Conservation (phyloP, 257 asterid species). For the Ophiorrhiza pumila region DNA sequence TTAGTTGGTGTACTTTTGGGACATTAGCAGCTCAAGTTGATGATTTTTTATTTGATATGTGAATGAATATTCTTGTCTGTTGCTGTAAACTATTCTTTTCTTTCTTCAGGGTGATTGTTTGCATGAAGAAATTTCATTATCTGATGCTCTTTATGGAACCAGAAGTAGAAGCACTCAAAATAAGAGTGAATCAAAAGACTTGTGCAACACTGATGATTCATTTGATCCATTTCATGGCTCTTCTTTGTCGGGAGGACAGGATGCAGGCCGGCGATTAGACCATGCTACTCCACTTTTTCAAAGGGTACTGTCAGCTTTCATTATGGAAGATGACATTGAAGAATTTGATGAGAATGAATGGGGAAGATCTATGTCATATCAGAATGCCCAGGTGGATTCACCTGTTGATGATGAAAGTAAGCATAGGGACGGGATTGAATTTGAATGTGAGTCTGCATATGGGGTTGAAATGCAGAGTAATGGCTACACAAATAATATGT, state of each 20-base stretch:
- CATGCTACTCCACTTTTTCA: constrained; percentile 70
- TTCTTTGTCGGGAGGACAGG: constrained; percentile 38
- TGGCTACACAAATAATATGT: constrained; percentile 44
- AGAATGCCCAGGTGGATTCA: constrained; percentile 33
- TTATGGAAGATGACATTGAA: constrained; percentile 73
- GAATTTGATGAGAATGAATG: constrained; percentile 70
- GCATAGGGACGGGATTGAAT: constrained; percentile 41
- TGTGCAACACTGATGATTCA: constrained; percentile 37
- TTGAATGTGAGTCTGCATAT: constrained; percentile 45
- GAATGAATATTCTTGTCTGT: background rate
- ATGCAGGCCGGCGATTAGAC: constrained; percentile 39
- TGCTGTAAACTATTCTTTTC: constrained; percentile 14
- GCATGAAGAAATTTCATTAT: constrained; percentile 39
- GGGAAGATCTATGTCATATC: constrained; percentile 33
- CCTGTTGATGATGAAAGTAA: constrained; percentile 43
- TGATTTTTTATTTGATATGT: background rate
- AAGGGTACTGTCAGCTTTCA: constrained; percentile 86
- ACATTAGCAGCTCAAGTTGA: background rate
- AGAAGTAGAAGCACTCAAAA: constrained; percentile 37
- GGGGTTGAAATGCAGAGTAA: constrained; percentile 51
- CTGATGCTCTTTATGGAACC: constrained; percentile 39
- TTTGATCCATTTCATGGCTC: constrained; percentile 50
- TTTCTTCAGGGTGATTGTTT: constrained; percentile 49
- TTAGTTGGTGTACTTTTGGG: background rate
- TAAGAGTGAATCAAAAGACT: constrained; percentile 36